These are phyloP conservation scores for Dothistroma septosporum DNA, from an alignment of 2,329 filamentous ascomycete species.

Conservation along the genomic window DNA sequence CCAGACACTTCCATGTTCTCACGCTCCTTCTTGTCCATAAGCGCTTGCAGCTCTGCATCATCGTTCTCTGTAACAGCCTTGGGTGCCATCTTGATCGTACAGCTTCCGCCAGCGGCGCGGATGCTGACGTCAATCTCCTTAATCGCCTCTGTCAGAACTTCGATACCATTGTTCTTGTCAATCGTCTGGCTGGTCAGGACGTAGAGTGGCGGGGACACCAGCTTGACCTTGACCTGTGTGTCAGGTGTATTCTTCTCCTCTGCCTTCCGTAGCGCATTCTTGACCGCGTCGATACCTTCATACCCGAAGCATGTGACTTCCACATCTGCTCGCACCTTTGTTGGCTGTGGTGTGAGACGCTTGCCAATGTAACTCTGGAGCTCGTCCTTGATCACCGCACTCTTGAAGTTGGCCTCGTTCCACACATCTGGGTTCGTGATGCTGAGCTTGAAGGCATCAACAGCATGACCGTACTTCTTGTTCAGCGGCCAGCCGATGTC, in stretches of 20 bases:
- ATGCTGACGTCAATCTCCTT: conserved; percentile 80
- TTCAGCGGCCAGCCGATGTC: conserved; percentile 94
- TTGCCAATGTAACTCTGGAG: conserved; percentile 94
- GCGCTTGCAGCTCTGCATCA: conserved; percentile 89
- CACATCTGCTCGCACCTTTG: conserved; percentile 95
- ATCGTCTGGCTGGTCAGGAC: conserved; percentile 93
- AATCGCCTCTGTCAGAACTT: conserved; percentile 82
- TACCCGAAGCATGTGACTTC: conserved; percentile 86
- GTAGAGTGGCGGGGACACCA: conserved; percentile 96
- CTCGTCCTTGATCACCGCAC: conserved; percentile 78
- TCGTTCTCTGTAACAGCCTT: conserved; percentile 99
- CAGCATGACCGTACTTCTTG: conserved; percentile 93
- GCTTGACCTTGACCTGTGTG: conserved; percentile 94
- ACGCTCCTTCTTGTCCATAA: conserved; percentile 98
- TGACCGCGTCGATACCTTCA: conserved; percentile 97
- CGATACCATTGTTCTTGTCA: conserved; percentile 85
- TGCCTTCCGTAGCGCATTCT: conserved; percentile 82
- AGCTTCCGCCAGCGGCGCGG: conserved; percentile 69
- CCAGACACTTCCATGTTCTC: conserved; percentile 98
- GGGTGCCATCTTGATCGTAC: conserved; percentile 94
- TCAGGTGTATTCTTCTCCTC: conserved; percentile 90
- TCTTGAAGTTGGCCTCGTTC: conserved; percentile 88
- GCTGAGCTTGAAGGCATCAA: conserved; percentile 97
- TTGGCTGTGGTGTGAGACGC: conserved; percentile 94
- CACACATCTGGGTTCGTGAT: conserved; percentile 98